Evolutionary conservation across 1,284 basidiomycete species (phyloP).

Genomic region (Tilletia indica): DNA sequence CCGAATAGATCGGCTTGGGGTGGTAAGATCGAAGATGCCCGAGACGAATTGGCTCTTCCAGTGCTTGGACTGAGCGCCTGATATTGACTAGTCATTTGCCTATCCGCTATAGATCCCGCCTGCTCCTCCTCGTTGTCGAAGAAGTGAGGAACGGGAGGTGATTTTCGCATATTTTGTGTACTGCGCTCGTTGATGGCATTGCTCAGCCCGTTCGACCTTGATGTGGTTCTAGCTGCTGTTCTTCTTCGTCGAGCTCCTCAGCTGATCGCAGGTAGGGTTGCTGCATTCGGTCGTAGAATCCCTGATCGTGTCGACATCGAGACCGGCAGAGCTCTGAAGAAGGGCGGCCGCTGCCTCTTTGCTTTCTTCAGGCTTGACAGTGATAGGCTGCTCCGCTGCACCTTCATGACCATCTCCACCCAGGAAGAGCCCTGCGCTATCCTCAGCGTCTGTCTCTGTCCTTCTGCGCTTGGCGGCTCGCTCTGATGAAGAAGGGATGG

Average conservation of each 20-base stretch:
- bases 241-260: not conserved
- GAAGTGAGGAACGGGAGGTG: slow-evolving; percentile 7
- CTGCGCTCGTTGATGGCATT: slow-evolving; percentile 11
- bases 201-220: not conserved
- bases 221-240: not conserved
- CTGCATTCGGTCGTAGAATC: not conserved
- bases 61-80: not conserved
- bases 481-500: slow-evolving; percentile 3
- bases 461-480: not conserved
- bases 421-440: not conserved
- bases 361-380: not conserved
- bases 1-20: not conserved
- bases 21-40: not conserved
- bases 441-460: not conserved
- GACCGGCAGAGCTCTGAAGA: not conserved
- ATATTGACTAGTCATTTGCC: not conserved
- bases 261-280: not conserved
- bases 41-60: not conserved
- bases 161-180: not conserved
- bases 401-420: not conserved
- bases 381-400: not conserved
- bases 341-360: not conserved
- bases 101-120: not conserved
- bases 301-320: not conserved
- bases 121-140: not conserved